Conservation (phyloP, 2,329 filamentous ascomycete species). For the Fusarium gaditjirri region DNA sequence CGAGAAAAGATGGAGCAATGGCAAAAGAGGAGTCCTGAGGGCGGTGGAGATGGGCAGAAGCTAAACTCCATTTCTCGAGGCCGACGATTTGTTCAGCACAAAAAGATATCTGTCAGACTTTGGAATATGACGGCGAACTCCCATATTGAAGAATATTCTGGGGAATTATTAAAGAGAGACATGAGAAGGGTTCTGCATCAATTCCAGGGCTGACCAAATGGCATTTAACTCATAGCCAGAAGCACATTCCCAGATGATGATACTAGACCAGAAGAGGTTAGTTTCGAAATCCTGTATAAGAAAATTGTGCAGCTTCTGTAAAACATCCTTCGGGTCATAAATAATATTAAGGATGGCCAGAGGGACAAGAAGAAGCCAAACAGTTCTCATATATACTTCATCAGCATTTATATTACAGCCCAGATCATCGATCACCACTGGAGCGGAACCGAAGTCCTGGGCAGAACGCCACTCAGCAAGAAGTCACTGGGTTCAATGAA, state of each 20-base stretch:
- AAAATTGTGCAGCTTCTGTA: too few species aligned
- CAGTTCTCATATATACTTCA: too few species aligned
- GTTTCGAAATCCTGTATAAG: too few species aligned
- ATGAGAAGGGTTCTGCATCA: neutral
- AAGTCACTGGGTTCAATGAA: too few species aligned
- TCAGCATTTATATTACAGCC: too few species aligned
- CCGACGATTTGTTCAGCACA: neutral
- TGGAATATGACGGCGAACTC: rapidly evolving
- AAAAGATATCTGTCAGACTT: neutral
- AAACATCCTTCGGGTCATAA: too few species aligned
- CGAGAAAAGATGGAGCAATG: neutral
- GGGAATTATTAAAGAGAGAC: rapidly evolving
- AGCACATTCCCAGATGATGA: neutral
- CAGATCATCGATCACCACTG: too few species aligned
- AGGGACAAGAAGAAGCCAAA: too few species aligned
- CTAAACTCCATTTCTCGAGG: neutral
- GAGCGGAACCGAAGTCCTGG: too few species aligned
- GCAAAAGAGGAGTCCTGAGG: slow-evolving; percentile 15
- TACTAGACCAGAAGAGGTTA: neutral
- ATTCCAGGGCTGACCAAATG: neutral
- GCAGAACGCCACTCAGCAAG: too few species aligned
- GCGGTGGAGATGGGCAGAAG: slow-evolving; percentile 2
- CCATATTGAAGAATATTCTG: rapidly evolving
- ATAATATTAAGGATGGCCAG: too few species aligned
- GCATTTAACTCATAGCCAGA: neutral